A percentile compares a stretch with the other conserved stretches of the same genome.
These are phyloP conservation scores for Conoideocrella luteorostrata DNA, from an alignment of 2,329 filamentous ascomycete species.

Conservation along the genomic window DNA sequence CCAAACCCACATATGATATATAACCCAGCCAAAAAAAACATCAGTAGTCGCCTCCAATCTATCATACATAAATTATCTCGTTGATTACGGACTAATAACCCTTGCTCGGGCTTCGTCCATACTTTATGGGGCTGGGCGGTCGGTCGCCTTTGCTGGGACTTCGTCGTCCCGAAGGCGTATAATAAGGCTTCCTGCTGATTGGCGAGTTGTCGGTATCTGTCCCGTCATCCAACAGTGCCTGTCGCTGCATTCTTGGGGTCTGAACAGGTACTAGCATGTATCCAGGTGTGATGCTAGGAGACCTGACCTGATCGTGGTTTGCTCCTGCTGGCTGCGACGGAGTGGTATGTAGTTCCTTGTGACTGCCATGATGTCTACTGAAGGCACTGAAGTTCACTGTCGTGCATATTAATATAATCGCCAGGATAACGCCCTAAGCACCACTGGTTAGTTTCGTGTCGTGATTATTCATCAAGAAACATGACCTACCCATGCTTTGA, in stretches of 20 bases:
- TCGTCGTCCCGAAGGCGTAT: constrained; percentile 39
- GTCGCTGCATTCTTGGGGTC: constrained; percentile 38
- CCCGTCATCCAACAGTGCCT: constrained; percentile 36
- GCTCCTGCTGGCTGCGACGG: constrained; percentile 11
- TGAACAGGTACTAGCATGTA: constrained; percentile 47
- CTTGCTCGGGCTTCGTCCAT: constrained; percentile 32
- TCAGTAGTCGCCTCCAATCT: not conserved
- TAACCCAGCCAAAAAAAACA: not conserved
- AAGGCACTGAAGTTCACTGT: constrained; percentile 46
- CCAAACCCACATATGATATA: not conserved
- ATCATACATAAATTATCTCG: not conserved
- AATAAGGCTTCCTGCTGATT: constrained; percentile 34
- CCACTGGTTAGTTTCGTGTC: not conserved
- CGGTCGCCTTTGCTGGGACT: constrained; percentile 46
- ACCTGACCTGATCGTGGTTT: constrained; percentile 17
- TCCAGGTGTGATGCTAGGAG: constrained; percentile 29
- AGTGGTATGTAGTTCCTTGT: constrained; percentile 2
- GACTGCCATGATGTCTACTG: constrained; percentile 16
- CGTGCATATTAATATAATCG: constrained; percentile 40
- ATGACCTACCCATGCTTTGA: constrained; percentile 59
- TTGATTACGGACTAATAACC: constrained; percentile 12
- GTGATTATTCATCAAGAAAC: too few relatives aligned
- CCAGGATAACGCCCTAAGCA: constrained; percentile 43
- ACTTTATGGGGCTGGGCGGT: constrained; percentile 42
- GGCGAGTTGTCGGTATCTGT: constrained; percentile 48